Evolutionary conservation across 768 basidiomycete species (phyloP).

Genomic region (Russula abietina): DNA sequence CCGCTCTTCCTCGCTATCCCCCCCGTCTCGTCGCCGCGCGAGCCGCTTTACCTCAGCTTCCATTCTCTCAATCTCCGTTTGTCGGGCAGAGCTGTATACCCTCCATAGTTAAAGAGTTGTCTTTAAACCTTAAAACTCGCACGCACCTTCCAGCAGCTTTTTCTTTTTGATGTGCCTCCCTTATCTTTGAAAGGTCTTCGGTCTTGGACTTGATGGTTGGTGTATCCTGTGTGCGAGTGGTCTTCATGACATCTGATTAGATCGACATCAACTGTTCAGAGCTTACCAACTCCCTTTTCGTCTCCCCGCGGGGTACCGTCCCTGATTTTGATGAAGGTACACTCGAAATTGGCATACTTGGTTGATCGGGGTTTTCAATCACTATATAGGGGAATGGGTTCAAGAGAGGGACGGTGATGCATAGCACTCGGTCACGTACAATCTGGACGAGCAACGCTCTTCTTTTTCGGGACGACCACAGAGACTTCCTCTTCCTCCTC

Average conservation of each 20-base stretch:
- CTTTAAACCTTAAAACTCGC: not conserved
- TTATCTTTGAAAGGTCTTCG: slow-evolving; percentile 60
- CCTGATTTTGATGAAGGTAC: slow-evolving; percentile 8
- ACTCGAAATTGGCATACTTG: slow-evolving; percentile 19
- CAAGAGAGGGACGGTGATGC: not conserved
- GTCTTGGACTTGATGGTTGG: slow-evolving; percentile 36
- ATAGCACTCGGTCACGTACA: slow-evolving; percentile 41
- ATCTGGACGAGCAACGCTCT: slow-evolving; percentile 78
- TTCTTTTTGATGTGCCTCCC: slow-evolving; percentile 70
- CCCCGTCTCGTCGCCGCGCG: slow-evolving; percentile 50
- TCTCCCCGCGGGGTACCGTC: not conserved
- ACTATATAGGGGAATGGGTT: slow-evolving; percentile 27
- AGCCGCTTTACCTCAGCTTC: slow-evolving; percentile 83
- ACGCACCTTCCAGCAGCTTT: slow-evolving; percentile 54
- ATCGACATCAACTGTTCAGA: not conserved
- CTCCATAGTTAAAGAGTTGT: slow-evolving; percentile 3
- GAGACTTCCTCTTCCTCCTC: slow-evolving; percentile 55
- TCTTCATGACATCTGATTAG: slow-evolving; percentile 6
- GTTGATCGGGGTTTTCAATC: slow-evolving; percentile 32
- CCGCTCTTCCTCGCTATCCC: slow-evolving; percentile 60
- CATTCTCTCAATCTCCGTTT: slow-evolving; percentile 79
- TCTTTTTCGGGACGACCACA: slow-evolving; percentile 56
- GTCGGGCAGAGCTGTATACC: slow-evolving; percentile 50
- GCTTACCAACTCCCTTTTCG: slow-evolving; percentile 12
- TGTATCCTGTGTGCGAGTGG: slow-evolving; percentile 27